Conservation (phyloP, 192 early-diverging fungal genomes). For the Umbelopsis isabellina region DNA sequence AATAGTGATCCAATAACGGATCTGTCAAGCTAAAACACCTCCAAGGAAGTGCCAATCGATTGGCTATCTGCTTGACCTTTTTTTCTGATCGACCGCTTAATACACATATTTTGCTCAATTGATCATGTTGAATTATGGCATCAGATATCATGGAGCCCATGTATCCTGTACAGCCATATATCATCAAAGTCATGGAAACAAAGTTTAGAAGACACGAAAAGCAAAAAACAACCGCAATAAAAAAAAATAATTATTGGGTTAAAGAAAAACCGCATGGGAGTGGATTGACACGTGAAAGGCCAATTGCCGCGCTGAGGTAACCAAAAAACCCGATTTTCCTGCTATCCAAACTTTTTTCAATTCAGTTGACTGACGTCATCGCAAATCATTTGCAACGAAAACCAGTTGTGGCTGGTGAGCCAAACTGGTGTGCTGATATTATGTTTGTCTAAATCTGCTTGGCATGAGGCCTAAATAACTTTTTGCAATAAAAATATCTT, state of each 20-base stretch:
- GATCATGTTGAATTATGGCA: constrained; percentile 1
- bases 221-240: background rate
- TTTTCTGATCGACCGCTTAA: background rate
- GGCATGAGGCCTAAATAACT: too few species aligned
- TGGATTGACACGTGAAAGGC: constrained; percentile 4
- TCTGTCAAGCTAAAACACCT: background rate
- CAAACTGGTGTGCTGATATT: too few species aligned
- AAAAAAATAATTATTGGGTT: background rate
- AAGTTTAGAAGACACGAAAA: background rate
- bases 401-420: too few species aligned
- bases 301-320: too few species aligned
- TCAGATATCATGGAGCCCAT: constrained; percentile 16
- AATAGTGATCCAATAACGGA: background rate
- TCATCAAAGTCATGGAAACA: background rate
- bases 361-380: too few species aligned
- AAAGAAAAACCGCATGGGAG: background rate
- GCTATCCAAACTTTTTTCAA: too few species aligned
- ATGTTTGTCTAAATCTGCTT: too few species aligned
- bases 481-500: background rate
- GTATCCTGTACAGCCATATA: constrained; percentile 16
- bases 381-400: too few species aligned
- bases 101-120: background rate
- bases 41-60: background rate
- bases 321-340: too few species aligned
- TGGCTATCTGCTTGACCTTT: background rate